phyloP scores from a whole-genome alignment of 2,329 filamentous ascomycete species.

The Cladophialophora exuberans region DNA sequence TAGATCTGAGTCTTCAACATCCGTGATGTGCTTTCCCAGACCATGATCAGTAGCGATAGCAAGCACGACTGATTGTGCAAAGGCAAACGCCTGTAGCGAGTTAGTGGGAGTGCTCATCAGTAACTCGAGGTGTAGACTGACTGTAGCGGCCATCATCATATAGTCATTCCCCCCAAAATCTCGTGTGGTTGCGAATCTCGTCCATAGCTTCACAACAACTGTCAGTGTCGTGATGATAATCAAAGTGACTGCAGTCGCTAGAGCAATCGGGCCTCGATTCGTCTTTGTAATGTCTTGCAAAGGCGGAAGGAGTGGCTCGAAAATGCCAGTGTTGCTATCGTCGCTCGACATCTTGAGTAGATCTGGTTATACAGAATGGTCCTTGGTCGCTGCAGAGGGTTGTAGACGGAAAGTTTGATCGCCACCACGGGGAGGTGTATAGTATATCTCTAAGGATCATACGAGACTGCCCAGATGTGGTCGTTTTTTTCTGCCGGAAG shows the following conservation, averaged over 20 bases:
- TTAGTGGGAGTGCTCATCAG: not conserved
- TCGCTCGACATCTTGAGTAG: slow-evolving; percentile 6
- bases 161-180: slow-evolving; percentile 15
- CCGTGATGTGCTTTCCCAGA: slow-evolving; percentile 26
- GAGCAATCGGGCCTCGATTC: slow-evolving; percentile 11
- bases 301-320: slow-evolving; percentile 8
- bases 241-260: slow-evolving; percentile 14
- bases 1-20: slow-evolving; percentile 26
- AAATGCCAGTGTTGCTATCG: not conserved
- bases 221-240: slow-evolving; percentile 19
- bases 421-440: not conserved
- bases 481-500: not conserved
- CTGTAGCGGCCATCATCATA: slow-evolving; percentile 13
- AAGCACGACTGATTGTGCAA: slow-evolving; percentile 28
- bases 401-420: not conserved
- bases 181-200: slow-evolving; percentile 17
- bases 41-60: slow-evolving; percentile 29
- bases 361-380: not conserved
- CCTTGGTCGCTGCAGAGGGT: not conserved
- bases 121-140: not conserved
- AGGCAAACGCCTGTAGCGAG: slow-evolving; percentile 13
- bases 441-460: slow-evolving; percentile 1
- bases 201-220: slow-evolving; percentile 22
- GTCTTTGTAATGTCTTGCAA: slow-evolving; percentile 11
- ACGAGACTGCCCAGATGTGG: not conserved